Conservation (phyloP, 352 stramenopile genomes). For the Pythium vanterpoolii region DNA sequence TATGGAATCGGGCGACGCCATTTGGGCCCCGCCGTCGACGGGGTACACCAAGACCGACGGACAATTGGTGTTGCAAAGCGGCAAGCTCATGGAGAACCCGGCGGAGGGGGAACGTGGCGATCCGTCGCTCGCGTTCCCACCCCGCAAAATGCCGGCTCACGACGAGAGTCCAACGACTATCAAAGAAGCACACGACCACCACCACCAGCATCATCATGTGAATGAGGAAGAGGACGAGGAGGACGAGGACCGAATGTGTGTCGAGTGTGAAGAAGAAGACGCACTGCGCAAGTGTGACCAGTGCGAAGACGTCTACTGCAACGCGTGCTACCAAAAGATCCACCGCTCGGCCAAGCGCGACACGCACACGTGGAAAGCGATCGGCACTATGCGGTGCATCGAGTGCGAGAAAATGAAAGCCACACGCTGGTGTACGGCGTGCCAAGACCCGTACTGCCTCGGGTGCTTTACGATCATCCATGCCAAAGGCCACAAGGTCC, state of each 20-base stretch:
- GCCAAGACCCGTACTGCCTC: slow-evolving; percentile 77
- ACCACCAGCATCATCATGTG: slow-evolving; percentile 19
- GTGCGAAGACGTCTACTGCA: slow-evolving; percentile 78
- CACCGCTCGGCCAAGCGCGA: slow-evolving; percentile 68
- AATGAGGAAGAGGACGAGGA: slow-evolving; percentile 51
- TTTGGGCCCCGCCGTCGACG: slow-evolving; percentile 63
- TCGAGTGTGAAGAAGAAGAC: slow-evolving; percentile 79
- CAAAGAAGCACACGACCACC: slow-evolving; percentile 3
- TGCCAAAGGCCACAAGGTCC: slow-evolving; percentile 73
- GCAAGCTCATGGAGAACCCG: slow-evolving; percentile 58
- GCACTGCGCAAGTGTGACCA: slow-evolving; percentile 60
- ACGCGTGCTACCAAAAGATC: slow-evolving; percentile 73
- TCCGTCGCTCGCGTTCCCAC: slow-evolving; percentile 24
- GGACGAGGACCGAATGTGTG: slow-evolving; percentile 60
- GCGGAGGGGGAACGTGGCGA: slow-evolving; percentile 33
- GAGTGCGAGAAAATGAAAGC: slow-evolving; percentile 86
- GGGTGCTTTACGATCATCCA: slow-evolving; percentile 84
- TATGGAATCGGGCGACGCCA: slow-evolving; percentile 59
- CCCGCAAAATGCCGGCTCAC: slow-evolving; percentile 13
- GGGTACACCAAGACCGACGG: slow-evolving; percentile 73
- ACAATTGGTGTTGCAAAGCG: slow-evolving; percentile 64
- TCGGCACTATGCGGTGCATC: slow-evolving; percentile 72
- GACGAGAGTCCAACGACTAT: neutral
- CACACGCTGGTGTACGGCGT: slow-evolving; percentile 71
- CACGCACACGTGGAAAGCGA: slow-evolving; percentile 74